A percentile compares a stretch with the other conserved stretches of the same genome.
Evolutionary conservation across 441 rosid genomes (phyloP).

Genomic region (Eutrema salsugineum): DNA sequence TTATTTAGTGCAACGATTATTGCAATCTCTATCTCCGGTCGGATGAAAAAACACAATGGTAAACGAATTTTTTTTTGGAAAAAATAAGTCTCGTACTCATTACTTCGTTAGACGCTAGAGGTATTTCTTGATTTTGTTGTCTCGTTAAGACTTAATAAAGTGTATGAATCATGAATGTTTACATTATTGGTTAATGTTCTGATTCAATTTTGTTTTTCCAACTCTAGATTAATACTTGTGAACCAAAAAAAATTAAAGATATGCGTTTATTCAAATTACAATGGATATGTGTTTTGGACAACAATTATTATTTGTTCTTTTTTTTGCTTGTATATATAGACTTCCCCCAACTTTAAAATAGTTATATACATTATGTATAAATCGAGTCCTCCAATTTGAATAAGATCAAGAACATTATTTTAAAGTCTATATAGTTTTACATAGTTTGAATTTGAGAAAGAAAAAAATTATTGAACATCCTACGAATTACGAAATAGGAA

Average conservation of each 20-base stretch:
- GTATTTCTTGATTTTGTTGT: neutral
- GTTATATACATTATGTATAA: neutral
- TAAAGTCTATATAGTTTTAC: neutral
- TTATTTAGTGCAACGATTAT: slow-evolving; percentile 1
- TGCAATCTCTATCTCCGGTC: neutral
- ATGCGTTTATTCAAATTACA: neutral
- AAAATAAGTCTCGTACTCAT: neutral
- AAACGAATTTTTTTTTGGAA: too few species aligned
- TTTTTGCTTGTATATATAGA: neutral
- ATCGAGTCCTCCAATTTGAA: neutral
- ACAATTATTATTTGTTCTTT: neutral
- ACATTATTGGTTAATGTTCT: neutral
- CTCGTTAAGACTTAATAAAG: neutral
- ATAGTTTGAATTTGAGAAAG: neutral
- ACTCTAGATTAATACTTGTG: neutral
- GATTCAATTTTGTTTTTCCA: neutral
- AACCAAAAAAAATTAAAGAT: neutral
- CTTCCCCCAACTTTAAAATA: neutral
- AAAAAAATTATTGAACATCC: neutral
- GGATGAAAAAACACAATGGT: neutral
- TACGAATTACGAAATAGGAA: neutral
- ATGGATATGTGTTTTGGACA: neutral
- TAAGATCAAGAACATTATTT: neutral
- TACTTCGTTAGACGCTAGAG: neutral
- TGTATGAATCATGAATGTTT: neutral